Base-by-base conservation (phyloP, 2,329 filamentous ascomycete species). In the Alternaria atra region DNA sequence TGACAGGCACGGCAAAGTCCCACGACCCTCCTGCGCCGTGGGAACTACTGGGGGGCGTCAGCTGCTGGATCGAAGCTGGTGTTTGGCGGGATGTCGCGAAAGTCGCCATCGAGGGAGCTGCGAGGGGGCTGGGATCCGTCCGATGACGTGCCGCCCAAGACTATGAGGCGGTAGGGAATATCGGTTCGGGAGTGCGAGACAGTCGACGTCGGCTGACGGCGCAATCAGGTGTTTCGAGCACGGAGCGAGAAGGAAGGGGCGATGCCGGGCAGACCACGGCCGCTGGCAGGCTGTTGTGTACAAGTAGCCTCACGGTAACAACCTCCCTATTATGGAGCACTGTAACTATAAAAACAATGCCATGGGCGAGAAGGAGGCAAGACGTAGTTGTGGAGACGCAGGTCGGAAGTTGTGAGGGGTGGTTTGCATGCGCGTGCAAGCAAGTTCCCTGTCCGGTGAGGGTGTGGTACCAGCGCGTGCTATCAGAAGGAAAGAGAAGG, bases 41-140 rank as follows among this genome's bases (percentile, higher is more conserved):
- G 12, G 77, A 75, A 62, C 77, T 80, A 63, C 73, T 78, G 34
- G 79, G 79, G 51, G 79, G 78, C 12, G 77, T 80, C 59, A 79
- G 70, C 63, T 78, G 77, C 60, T 74, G 72, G 50, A 70, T 61
- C 39, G 69, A 63, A 52, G 68, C 66, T 63, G 66, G 64, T n/a
- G 69, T 64, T 59, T 74, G 75, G 59, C 65, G 73, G 55, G 71
- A 67, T 27, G 75, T 73, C 44, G 71, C 72, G 43, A 78, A 55
- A 50, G 70, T 70, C 56, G 76, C 76, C 76, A 79, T 79, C 55
- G 58, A 66, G 60, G 56, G 58, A 34, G 66, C 53, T 52, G 57
- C 57, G 34, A 46, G 46, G 50, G 58, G 39, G 46, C 46, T 50
- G 51, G 46, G 50, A 37, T 52, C 35, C 53, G 52, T 43, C 58